Evolutionary conservation across 1,284 basidiomycete species (phyloP).

Genomic region (Marasmius sp.): DNA sequence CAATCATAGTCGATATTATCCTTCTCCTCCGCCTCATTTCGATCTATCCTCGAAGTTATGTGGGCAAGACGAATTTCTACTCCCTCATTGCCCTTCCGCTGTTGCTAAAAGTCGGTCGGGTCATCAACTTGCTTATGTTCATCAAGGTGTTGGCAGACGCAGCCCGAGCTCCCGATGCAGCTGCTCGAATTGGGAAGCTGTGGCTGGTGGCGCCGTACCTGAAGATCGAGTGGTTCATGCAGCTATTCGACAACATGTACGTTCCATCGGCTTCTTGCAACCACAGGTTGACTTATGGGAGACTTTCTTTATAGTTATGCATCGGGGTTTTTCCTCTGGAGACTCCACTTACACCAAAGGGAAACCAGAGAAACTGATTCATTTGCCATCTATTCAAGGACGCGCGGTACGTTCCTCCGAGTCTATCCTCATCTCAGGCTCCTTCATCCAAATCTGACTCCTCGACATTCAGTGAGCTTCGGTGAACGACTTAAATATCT

Average conservation of each 20-base stretch:
- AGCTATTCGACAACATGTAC: not conserved
- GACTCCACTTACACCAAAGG: too few species aligned
- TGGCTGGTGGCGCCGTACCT: not conserved
- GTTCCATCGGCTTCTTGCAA: not conserved
- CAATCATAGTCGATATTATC: not conserved
- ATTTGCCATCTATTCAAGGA: too few species aligned
- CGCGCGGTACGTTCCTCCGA: too few species aligned
- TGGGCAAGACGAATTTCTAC: not conserved
- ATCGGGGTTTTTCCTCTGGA: not conserved
- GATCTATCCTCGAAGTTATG: not conserved
- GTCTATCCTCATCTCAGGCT: too few species aligned
- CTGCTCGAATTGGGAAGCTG: not conserved
- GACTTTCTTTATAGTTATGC: not conserved
- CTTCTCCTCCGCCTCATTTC: not conserved
- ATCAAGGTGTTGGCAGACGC: not conserved
- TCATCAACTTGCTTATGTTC: not conserved
- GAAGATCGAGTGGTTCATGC: not conserved
- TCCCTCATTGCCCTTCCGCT: not conserved
- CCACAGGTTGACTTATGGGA: not conserved
- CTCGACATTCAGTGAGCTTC: not conserved
- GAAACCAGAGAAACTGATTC: too few species aligned
- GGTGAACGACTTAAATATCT: not conserved
- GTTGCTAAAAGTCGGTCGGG: not conserved
- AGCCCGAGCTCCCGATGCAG: not conserved
- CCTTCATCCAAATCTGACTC: too few species aligned